Conservation (phyloP, 2,329 filamentous ascomycete genomes). For the Aureobasidium sp. region DNA sequence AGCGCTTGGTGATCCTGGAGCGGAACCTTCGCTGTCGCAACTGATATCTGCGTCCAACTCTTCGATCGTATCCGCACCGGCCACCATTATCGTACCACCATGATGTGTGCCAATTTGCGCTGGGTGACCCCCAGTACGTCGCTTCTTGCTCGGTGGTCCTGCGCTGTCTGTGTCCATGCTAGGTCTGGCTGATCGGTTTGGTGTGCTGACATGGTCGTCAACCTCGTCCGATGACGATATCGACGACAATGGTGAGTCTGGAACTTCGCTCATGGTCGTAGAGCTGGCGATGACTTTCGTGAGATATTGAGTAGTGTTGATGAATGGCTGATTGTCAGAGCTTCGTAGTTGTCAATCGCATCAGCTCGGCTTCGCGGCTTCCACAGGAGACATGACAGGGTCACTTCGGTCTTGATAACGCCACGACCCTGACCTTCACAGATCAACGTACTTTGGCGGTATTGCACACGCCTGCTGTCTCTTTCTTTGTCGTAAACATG, state of each 20-base stretch:
- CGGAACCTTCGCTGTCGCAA: conserved; percentile 79
- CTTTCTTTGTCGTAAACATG: not conserved
- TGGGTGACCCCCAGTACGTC: conserved; percentile 27
- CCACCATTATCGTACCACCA: conserved; percentile 12
- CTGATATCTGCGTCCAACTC: conserved; percentile 61
- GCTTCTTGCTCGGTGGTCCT: conserved; percentile 33
- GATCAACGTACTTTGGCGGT: not conserved
- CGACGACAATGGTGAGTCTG: conserved; percentile 46
- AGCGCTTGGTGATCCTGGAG: conserved; percentile 47
- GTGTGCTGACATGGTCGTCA: conserved; percentile 47
- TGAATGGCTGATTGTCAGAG: not conserved
- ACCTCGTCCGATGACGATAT: conserved; percentile 53
- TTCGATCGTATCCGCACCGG: conserved; percentile 31
- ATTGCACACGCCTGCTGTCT: not conserved
- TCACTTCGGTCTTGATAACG: not conserved
- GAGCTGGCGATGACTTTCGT: not conserved
- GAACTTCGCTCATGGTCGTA: conserved; percentile 11
- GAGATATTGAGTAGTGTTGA: not conserved
- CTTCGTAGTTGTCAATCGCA: not conserved
- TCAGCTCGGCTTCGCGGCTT: not conserved
- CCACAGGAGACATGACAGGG: not conserved
- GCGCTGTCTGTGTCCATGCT: conserved; percentile 35
- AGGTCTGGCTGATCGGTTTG: conserved; percentile 40
- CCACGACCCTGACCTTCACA: not conserved
- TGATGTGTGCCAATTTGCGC: not conserved